phyloP scores from a whole-genome alignment of 306 rosid species.

The Biancaea sappan region DNA sequence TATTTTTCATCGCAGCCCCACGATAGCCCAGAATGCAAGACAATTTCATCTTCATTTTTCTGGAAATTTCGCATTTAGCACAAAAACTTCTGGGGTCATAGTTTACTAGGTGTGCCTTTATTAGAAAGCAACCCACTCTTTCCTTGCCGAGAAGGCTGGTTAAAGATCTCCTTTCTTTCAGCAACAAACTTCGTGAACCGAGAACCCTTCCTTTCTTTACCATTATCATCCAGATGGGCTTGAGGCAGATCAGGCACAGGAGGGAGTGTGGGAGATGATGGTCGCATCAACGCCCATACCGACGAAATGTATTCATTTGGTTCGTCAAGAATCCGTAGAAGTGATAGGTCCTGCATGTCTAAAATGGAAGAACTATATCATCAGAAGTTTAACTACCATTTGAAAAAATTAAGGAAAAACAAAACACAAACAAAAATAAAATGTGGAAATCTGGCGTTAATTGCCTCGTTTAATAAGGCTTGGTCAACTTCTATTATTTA shows the following conservation, averaged over 20 bases:
- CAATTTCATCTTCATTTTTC: not conserved
- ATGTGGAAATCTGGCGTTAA: no score
- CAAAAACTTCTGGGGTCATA: slow-evolving; percentile 48
- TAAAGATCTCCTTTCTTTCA: slow-evolving; percentile 61
- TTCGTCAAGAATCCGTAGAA: slow-evolving; percentile 65
- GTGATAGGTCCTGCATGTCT: slow-evolving; percentile 71
- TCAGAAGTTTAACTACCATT: slow-evolving; percentile 23
- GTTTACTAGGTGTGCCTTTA: slow-evolving; percentile 60
- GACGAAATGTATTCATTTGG: slow-evolving; percentile 67
- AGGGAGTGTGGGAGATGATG: slow-evolving; percentile 59
- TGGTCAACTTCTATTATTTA: no score
- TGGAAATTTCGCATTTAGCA: slow-evolving; percentile 18
- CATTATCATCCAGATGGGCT: slow-evolving; percentile 41
- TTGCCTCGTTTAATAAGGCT: no score
- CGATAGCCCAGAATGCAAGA: not conserved
- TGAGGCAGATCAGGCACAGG: slow-evolving; percentile 49
- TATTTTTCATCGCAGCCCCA: not conserved
- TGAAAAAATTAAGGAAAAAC: no score
- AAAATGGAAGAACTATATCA: slow-evolving; percentile 29
- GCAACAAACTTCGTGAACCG: slow-evolving; percentile 80
- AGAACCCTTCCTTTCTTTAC: slow-evolving; percentile 66
- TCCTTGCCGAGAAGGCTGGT: slow-evolving; percentile 42
- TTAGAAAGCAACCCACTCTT: slow-evolving; percentile 45
- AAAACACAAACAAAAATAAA: no score
- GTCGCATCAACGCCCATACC: slow-evolving; percentile 86